phyloP scores from a whole-genome alignment of 164 flowering plant species.

The Sedum album region DNA sequence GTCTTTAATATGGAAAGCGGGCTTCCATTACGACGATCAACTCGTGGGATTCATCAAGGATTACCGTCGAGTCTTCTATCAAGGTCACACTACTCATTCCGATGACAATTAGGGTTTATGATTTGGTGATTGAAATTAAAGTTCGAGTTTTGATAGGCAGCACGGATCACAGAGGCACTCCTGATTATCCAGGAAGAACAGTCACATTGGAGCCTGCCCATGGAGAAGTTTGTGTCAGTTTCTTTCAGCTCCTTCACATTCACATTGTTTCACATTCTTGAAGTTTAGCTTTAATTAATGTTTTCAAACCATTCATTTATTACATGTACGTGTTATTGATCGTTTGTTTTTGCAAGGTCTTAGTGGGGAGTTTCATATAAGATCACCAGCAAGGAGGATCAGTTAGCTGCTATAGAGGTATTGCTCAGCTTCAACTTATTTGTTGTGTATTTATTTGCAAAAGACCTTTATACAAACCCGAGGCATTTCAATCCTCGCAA shows the following conservation, averaged over 20 bases:
- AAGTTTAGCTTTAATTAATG: no score
- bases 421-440: no score
- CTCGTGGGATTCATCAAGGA: constrained; percentile 81
- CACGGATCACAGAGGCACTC: constrained; percentile 94
- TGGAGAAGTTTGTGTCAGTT: constrained; percentile 74
- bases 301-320: no score
- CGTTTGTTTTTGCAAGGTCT: constrained; percentile 17
- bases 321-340: no score
- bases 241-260: neutral
- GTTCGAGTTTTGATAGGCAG: constrained; percentile 40
- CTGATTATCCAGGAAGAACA: constrained; percentile 84
- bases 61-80: constrained; percentile 88
- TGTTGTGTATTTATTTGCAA: no score
- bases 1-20: constrained; percentile 91
- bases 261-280: no score
- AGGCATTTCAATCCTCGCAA: no score
- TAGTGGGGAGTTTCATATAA: constrained; percentile 86
- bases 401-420: constrained; percentile 47
- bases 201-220: constrained; percentile 74
- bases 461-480: no score
- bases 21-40: constrained; percentile 65
- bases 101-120: no score
- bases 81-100: constrained; percentile 34
- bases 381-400: constrained; percentile 53
- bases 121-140: neutral